Percentiles rank a stretch among this genome's conserved stretches.
phyloP scores from a whole-genome alignment of 75 land plant genomes.

The Cryptomeria japonica region DNA sequence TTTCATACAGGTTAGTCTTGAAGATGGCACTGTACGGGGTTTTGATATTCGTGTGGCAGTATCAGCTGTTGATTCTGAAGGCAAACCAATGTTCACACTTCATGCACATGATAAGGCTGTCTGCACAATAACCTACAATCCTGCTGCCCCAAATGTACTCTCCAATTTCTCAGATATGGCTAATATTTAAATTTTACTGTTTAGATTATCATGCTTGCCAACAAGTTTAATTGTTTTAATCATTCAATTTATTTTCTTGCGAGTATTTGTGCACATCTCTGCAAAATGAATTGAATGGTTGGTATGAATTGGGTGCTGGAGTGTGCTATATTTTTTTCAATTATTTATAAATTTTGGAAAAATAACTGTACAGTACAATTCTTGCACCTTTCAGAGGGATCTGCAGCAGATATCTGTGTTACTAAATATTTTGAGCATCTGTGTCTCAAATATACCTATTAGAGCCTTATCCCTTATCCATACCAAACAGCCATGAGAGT shows the following conservation, averaged over 20 bases:
- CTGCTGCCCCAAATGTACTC: slow-evolving; percentile 74
- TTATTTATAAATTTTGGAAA: neutral
- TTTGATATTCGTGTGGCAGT: slow-evolving; percentile 70
- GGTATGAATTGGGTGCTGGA: neutral
- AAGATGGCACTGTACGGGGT: slow-evolving; percentile 82
- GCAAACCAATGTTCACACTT: slow-evolving; percentile 70
- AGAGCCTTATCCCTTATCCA: neutral
- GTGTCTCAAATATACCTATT: neutral
- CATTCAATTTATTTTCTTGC: neutral
- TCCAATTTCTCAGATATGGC: neutral
- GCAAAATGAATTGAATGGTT: neutral
- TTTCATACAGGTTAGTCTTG: slow-evolving; percentile 72
- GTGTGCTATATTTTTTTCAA: neutral
- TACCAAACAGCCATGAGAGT: neutral
- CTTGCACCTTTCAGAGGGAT: neutral
- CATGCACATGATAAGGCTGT: slow-evolving; percentile 99
- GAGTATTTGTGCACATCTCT: neutral
- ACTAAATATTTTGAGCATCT: neutral
- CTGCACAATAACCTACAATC: slow-evolving; percentile 67
- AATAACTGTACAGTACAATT: neutral
- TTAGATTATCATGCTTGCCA: neutral
- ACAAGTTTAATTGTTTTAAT: neutral
- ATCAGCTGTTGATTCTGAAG: slow-evolving; percentile 28
- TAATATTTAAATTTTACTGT: neutral
- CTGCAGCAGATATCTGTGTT: neutral